Conservation (phyloP, 257 asterid genomes). For the Nyctanthes arbortristis region DNA sequence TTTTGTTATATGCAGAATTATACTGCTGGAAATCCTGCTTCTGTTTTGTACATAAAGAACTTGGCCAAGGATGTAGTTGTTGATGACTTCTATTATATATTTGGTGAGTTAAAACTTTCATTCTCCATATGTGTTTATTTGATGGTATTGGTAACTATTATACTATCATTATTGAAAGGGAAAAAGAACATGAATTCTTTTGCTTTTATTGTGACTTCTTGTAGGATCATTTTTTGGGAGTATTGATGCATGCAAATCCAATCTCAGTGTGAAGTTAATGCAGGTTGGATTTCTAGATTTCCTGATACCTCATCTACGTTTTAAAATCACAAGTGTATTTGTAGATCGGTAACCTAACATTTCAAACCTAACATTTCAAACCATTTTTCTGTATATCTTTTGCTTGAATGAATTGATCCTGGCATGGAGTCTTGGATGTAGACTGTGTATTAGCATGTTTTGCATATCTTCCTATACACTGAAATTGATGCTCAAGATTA, state of each 20-base stretch:
- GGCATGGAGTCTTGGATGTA: neutral
- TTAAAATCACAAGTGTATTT: neutral
- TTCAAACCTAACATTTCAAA: neutral
- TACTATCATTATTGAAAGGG: neutral
- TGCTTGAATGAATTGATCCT: neutral
- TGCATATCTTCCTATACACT: neutral
- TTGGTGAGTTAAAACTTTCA: constrained; percentile 58
- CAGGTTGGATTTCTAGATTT: constrained; percentile 59
- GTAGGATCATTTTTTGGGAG: constrained; percentile 85
- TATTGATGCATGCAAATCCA: constrained; percentile 69
- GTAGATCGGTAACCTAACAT: neutral
- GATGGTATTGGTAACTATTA: neutral
- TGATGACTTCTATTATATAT: constrained; percentile 77
- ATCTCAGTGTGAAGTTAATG: constrained; percentile 79
- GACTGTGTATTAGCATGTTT: neutral
- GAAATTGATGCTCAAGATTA: neutral
- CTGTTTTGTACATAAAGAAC: constrained; percentile 79
- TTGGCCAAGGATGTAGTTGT: constrained; percentile 84
- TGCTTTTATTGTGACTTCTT: constrained; percentile 15
- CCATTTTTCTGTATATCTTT: neutral
- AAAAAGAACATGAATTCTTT: neutral
- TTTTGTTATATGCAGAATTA: constrained; percentile 59
- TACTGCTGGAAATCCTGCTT: constrained; percentile 77
- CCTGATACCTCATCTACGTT: neutral
- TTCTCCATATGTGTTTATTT: constrained; percentile 2